Percentiles rank a stretch among this genome's conserved stretches.
These are phyloP conservation scores for Aureobasidium leucospermi DNA, from an alignment of 2,329 filamentous ascomycete genomes.

Conservation along the genomic window DNA sequence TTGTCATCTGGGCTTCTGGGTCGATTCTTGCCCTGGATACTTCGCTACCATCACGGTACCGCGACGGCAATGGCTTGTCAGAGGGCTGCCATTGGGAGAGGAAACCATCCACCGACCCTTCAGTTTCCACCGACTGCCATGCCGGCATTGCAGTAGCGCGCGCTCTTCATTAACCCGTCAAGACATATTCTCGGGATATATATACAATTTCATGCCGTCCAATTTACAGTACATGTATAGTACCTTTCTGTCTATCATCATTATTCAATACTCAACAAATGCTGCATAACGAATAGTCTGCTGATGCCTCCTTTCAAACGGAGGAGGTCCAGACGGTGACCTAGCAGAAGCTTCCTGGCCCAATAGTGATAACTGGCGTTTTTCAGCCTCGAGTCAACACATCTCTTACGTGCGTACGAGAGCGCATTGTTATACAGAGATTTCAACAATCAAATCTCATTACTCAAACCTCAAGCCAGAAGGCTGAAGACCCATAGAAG, in stretches of 20 bases:
- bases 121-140: not conserved
- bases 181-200: not conserved
- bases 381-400: not conserved
- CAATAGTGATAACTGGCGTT: not conserved
- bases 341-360: slow-evolving; percentile 6
- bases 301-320: not conserved
- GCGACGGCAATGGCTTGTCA: slow-evolving; percentile 7
- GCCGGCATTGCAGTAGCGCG: slow-evolving; percentile 9
- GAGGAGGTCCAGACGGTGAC: slow-evolving; percentile 2
- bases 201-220: not conserved
- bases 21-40: slow-evolving; percentile 1
- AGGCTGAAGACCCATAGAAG: not conserved
- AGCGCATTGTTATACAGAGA: not conserved
- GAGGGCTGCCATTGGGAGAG: not conserved
- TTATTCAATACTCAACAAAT: not conserved
- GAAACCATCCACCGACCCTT: not conserved
- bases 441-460: not conserved
- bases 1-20: not conserved
- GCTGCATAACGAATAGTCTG: not conserved
- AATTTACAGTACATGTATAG: not conserved
- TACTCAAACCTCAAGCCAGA: not conserved
- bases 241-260: not conserved
- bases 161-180: not conserved
- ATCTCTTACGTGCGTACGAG: slow-evolving; percentile 1
- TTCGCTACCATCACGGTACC: not conserved